These are phyloP conservation scores for Diaporthe eres DNA, from an alignment of 2,329 filamentous ascomycete species.

Conservation along the genomic window DNA sequence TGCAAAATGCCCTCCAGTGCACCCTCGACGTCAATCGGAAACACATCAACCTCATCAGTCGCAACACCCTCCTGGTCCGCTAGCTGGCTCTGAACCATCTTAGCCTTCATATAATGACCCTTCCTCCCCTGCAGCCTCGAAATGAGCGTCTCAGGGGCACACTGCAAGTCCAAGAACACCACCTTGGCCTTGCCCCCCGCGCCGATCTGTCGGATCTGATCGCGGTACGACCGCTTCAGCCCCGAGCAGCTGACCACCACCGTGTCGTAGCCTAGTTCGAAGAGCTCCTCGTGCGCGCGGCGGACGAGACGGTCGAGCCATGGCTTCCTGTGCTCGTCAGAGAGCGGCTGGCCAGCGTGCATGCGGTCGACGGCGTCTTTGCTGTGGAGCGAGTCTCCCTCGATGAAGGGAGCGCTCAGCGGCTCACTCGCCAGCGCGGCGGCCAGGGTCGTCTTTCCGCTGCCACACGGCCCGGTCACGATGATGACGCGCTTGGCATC, in stretches of 20 bases:
- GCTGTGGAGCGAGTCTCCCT: conserved; percentile 57
- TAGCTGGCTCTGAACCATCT: conserved; percentile 54
- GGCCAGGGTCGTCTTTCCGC: conserved; percentile 56
- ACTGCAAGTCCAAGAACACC: conserved; percentile 55
- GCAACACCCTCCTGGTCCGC: conserved; percentile 49
- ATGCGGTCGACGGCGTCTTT: conserved; percentile 47
- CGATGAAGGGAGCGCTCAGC: conserved; percentile 49
- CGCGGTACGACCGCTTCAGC: conserved; percentile 52
- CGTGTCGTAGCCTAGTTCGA: conserved; percentile 47
- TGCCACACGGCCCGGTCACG: conserved; percentile 56
- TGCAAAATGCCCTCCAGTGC: neutral
- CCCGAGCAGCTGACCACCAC: conserved; percentile 58
- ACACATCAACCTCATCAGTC: conserved; percentile 51
- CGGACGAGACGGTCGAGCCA: conserved; percentile 50
- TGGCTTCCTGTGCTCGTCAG: conserved; percentile 50
- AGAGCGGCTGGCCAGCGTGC: conserved; percentile 47
- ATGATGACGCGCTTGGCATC: conserved; percentile 49
- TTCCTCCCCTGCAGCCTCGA: conserved; percentile 48
- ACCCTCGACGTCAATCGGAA: conserved; percentile 45
- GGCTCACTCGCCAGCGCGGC: neutral
- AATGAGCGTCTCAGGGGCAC: conserved; percentile 47
- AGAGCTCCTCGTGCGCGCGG: conserved; percentile 45
- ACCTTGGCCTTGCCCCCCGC: conserved; percentile 40
- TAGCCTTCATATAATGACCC: conserved; percentile 54
- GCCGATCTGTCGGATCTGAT: conserved; percentile 48